Evolutionary conservation across 1,139 yeast species (phyloP), one percentile per base, ranked within the genome.

Genomic region (Debaryomyces singareniensis): DNA sequence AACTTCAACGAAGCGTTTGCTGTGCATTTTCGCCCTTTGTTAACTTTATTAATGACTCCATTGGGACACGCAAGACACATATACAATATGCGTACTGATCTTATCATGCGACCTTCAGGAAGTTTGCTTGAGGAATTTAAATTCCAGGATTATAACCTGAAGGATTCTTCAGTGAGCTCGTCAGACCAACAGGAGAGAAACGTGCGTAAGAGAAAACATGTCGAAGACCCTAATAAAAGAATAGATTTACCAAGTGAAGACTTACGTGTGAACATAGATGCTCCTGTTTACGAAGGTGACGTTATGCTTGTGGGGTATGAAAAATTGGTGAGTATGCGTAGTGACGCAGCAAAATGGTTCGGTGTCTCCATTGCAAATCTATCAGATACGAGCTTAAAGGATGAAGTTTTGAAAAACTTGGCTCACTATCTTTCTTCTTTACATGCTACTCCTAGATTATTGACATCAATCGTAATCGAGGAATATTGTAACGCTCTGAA

Each of bases 201-300:
- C 7, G 9, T 18, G 21, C 49, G 59, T 22, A 65, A 66, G 38
- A 51, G 72, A 35, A 62, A 63, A 37, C 29, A 39, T 3, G 46
- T 51, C 4, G 36, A 45, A 3, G 55, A 55, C 23, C n/a, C 21
- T 18, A 35, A 37, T 3, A 38, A 44, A 18, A 27, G 31, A 5
- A 60, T 71, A 9, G 82, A 77, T 20, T 58, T 67, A n/a, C 76
- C 83, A 1, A 28, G 42, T 5, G 73, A 66, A 30, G 85, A 79
- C 34, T 63, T 75, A 36, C 67, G 66, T 38, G 75, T 89, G 27
- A 87, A 91, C 49, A 89, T 93, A 35, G 99, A 93, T 55, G 81
- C 95, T 2, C 96, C 98, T 4, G 81, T 93, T 55, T 75, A 83
- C 36, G 74, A 78, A 31, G 98, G 98, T 43, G 99, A 93, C 58